Base-by-base conservation (phyloP, 495 filamentous ascomycete species). In the Pyrenula aspistea region DNA sequence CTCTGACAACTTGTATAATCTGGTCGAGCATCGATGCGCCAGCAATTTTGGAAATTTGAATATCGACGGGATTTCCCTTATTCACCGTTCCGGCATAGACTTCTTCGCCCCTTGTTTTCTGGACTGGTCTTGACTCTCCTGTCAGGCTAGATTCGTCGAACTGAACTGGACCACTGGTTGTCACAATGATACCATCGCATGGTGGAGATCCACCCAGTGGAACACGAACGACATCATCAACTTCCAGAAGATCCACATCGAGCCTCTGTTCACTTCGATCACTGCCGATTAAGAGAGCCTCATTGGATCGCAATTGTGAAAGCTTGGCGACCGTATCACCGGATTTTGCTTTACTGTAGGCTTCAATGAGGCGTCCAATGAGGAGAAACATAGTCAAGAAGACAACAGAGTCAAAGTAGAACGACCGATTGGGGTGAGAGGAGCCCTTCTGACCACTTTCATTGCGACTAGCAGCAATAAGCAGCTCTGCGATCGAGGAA, bases 351-450 rank as follows among this genome's bases (percentile, higher is more conserved):
- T 96, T 96, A 76, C 87, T 95, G 71, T 92, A 93, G 20, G 89
- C 86, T 70, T 97, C 92, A 51, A 96, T 78, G 53, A 84, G 82
- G 15, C 90, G 82, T 53, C 85, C 85, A 54, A 87, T 77, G 3
- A 97, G 81, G 53, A 97, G 82, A 65, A 97, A 97, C 55, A 96
- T 78, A 0, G 93, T 96, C 49, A 97, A 70, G 58, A 97, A 95
- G 1, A 96, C 88, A 1, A 96, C 93, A 1, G 91, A 88, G 67
- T 97, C 93, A 62, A 96, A 97, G 63, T 96, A 97, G 10, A 84
- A 87, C 10, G 83, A 77, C 15, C 72, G 73, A 54, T 84, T 75
- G 19, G 72, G 68, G 24, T 56, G 67, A 19, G 63, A 57, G 10
- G 68, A 62, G 0, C 57, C 62, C n/a, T n/a, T n/a, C n/a, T n/a